Evolutionary conservation across 768 basidiomycete species (phyloP).

Genomic region (Galerina sulciceps): DNA sequence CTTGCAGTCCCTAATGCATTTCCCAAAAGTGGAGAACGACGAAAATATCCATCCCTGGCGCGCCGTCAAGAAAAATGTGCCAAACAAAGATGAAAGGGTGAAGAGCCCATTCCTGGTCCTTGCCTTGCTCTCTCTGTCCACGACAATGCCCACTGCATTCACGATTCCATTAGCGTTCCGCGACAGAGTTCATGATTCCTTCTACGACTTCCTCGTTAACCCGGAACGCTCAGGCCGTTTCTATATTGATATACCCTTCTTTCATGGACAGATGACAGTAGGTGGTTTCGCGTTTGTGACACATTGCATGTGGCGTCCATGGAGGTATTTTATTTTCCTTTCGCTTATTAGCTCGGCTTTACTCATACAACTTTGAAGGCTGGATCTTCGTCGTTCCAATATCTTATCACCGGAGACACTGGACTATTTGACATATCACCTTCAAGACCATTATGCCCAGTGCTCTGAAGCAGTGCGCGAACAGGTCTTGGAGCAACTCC

Average conservation of each 20-base stretch:
- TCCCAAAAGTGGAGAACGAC: conserved; percentile 9
- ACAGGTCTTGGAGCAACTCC: conserved; percentile 1
- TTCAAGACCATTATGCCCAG: conserved; percentile 9
- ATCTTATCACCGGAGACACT: conserved; percentile 6
- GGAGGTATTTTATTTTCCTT: neutral
- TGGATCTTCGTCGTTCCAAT: neutral
- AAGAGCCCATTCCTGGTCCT: conserved; percentile 9
- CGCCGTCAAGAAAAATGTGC: conserved; percentile 8
- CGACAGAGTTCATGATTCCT: conserved; percentile 12
- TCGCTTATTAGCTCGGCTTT: neutral
- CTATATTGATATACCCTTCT: conserved; percentile 5
- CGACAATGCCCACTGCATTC: conserved; percentile 10
- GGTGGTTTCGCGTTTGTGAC: neutral
- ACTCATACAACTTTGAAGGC: neutral
- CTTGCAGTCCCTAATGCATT: conserved; percentile 8
- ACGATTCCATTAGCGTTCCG: conserved; percentile 10
- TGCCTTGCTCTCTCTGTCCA: conserved; percentile 7
- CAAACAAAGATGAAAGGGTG: conserved; percentile 9
- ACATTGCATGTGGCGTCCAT: conserved; percentile 10
- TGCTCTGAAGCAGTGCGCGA: conserved; percentile 6
- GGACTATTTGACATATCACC: conserved; percentile 10
- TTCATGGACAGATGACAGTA: conserved; percentile 8
- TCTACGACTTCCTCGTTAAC: conserved; percentile 12
- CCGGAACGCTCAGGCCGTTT: conserved; percentile 10
- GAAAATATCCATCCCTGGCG: conserved; percentile 7